Evolutionary conservation across 345 rosid species (phyloP).

Genomic region (Lumnitzera littorea): DNA sequence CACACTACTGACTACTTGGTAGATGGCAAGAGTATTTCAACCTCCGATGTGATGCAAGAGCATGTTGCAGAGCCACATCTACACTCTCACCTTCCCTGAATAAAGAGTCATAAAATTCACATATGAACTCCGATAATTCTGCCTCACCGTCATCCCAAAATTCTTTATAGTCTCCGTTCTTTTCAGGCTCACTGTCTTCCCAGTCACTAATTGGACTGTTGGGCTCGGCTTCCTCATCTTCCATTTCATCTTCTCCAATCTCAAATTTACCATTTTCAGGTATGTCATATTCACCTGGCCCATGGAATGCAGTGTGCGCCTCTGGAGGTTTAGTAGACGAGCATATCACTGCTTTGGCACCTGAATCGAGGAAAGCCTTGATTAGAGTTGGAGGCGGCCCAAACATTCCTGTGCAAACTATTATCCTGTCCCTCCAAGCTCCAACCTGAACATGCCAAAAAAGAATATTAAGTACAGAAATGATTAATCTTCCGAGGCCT

Average conservation of each 20-base stretch:
- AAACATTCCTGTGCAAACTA: constrained; percentile 72
- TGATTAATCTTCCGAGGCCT: too few species aligned
- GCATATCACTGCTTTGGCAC: constrained; percentile 83
- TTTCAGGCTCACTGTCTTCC: constrained; percentile 87
- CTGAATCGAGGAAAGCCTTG: constrained; percentile 69
- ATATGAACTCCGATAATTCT: constrained; percentile 61
- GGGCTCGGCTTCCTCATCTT: constrained; percentile 60
- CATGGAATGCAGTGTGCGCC: constrained; percentile 39
- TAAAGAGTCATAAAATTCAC: constrained; percentile 55
- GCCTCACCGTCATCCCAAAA: constrained; percentile 79
- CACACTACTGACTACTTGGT: constrained; percentile 36
- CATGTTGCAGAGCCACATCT: constrained; percentile 59
- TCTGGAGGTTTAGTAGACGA: constrained; percentile 69
- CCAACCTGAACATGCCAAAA: constrained; percentile 50
- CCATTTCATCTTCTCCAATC: constrained; percentile 87
- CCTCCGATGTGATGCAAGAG: constrained; percentile 60
- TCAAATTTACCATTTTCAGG: constrained; percentile 76
- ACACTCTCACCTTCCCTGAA: constrained; percentile 67
- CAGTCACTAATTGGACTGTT: constrained; percentile 77
- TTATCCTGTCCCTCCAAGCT: constrained; percentile 97
- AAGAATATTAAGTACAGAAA: not conserved
- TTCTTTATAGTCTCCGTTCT: constrained; percentile 23
- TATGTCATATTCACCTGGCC: constrained; percentile 37
- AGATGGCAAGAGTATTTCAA: constrained; percentile 80
- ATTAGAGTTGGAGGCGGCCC: constrained; percentile 62